These are phyloP conservation scores for Clavispora vitiphila DNA, from an alignment of 805 yeast species.

Conservation along the genomic window DNA sequence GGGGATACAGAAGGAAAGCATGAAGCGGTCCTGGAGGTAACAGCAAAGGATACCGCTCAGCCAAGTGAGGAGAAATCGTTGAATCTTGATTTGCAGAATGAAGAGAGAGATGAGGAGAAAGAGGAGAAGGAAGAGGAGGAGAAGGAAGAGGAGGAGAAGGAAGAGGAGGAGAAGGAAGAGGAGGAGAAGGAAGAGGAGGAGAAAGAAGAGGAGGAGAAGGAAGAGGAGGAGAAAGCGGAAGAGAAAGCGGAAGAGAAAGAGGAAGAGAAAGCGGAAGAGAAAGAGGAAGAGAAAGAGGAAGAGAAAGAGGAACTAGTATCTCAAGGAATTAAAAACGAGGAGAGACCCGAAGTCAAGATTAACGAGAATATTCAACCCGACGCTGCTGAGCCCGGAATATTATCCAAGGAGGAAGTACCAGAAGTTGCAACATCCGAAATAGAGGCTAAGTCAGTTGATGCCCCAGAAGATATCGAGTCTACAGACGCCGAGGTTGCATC, in stretches of 20 bases:
- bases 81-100: background rate
- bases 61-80: background rate
- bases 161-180: constrained; percentile 1
- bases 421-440: constrained; percentile 2
- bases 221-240: constrained; percentile 3
- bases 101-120: background rate
- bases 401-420: background rate
- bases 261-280: constrained; percentile 7
- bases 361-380: background rate
- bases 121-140: background rate
- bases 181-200: constrained; percentile 9
- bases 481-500: too few species aligned
- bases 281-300: constrained; percentile 4
- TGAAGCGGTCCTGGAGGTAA: background rate
- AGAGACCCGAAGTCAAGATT: constrained; percentile 1
- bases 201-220: constrained; percentile 8
- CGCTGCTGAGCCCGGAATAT: background rate
- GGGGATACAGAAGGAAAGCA: background rate
- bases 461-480: too few species aligned
- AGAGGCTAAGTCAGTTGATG: too few species aligned
- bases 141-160: constrained; percentile 9
- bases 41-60: background rate
- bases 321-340: constrained; percentile 5
- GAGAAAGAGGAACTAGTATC: constrained; percentile 3
- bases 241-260: constrained; percentile 5